Base-by-base conservation (phyloP, 257 asterid species). In the Solanum peruvianum region DNA sequence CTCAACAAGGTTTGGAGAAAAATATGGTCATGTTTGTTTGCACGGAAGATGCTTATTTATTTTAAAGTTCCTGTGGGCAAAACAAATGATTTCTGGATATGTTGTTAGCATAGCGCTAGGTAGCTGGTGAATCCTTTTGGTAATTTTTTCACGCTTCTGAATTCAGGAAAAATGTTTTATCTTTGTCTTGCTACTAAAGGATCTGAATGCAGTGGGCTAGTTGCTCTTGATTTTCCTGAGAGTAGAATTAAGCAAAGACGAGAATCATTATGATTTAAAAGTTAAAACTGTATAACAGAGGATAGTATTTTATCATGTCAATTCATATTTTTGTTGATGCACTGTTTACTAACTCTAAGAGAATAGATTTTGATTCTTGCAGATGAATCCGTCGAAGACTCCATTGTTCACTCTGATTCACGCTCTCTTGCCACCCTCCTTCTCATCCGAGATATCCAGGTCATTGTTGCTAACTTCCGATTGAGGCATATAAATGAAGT, bases 371-470 rank as follows among this genome's bases (percentile, higher is more conserved):
- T 95, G 88, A 96, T 96, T 95, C 98, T 96, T 90, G 98, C 99
- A 95, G 99, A 96, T 86, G 99, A 95, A 92, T 95, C 98, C 11
- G 90, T 96, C 39, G 99, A 95, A 93, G 99, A 96, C 90, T 96
- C 99, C 45, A 91, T 95, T 82, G 98, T 96, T 80, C 98, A 94
- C 77, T 96, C 99, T 82, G 98, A 96, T 92, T 96, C 99, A 29
- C 94, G 98, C 82, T 96, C 99, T 62, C 97, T 96, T 77, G 99
- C 99, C 85, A 96, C 98, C 88, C 99, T 95, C 90, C 98, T 96
- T 82, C 99, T 96, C 87, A 96, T 96, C 91, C 92, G 99, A 86
- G 99, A 96, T 90, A 95, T 96, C 89, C 99, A 95, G 98, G 98
- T 95, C 88, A 90, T 44, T 86, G 69, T 62, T 87, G 78, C 52